Evolutionary conservation across 139 green algal genomes (phyloP).

Genomic region (Tetraselmis chui): DNA sequence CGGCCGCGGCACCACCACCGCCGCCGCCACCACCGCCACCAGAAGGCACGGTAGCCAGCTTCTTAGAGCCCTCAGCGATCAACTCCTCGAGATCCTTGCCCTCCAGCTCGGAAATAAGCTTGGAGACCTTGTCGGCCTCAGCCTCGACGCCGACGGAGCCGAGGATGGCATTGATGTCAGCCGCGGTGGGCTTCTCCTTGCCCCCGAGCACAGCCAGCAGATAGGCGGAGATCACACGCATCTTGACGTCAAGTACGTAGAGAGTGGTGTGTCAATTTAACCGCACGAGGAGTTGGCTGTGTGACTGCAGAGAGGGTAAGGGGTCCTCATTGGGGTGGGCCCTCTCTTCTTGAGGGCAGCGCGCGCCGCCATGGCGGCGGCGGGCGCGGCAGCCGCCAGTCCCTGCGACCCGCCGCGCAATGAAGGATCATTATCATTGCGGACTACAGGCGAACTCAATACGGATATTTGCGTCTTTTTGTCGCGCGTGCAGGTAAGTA

Average conservation of each 20-base stretch:
- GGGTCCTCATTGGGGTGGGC: too few species aligned
- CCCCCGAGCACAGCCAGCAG: slow-evolving; percentile 60
- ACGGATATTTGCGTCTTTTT: too few species aligned
- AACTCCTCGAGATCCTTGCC: slow-evolving; percentile 68
- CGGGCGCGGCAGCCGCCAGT: too few species aligned
- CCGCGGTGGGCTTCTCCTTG: slow-evolving; percentile 45
- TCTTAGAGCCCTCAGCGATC: slow-evolving; percentile 34
- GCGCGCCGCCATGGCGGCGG: too few species aligned
- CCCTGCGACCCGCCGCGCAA: too few species aligned
- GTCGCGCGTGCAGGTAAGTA: too few species aligned
- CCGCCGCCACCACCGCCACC: slow-evolving; percentile 42
- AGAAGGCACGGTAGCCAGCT: slow-evolving; percentile 63
- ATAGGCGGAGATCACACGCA: slow-evolving; percentile 44
- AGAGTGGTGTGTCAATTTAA: slow-evolving; percentile 33
- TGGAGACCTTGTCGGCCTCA: slow-evolving; percentile 46
- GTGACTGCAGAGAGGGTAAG: neutral
- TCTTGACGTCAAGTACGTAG: slow-evolving; percentile 10
- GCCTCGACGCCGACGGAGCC: slow-evolving; percentile 57
- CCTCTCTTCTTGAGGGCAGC: too few species aligned
- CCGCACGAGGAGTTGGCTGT: slow-evolving; percentile 5
- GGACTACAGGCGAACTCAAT: too few species aligned
- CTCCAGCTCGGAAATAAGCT: slow-evolving; percentile 61
- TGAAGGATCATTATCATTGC: too few species aligned
- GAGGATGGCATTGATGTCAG: slow-evolving; percentile 63
- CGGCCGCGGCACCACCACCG: slow-evolving; percentile 20